Conservation (phyloP, 129 eudicot species). For the Flaveria trinervia region DNA sequence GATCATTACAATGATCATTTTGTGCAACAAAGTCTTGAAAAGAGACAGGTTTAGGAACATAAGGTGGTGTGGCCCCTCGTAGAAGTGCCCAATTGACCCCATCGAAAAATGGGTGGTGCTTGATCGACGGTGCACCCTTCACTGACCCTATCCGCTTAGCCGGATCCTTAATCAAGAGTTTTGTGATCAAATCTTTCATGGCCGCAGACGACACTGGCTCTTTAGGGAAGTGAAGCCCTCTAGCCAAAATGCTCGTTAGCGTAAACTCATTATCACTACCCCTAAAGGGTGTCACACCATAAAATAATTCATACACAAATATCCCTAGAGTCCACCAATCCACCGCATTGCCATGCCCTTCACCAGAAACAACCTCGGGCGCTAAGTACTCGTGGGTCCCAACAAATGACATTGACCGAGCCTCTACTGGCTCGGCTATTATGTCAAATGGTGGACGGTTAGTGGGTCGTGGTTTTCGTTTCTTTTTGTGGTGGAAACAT, state of each 20-base stretch:
- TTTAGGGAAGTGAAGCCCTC: constrained; percentile 71
- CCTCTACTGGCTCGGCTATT: constrained; percentile 69
- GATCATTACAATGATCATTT: constrained; percentile 41
- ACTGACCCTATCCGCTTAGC: constrained; percentile 63
- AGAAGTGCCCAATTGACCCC: constrained; percentile 79
- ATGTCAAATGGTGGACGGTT: constrained; percentile 42
- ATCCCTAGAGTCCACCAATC: constrained; percentile 90
- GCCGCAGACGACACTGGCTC: constrained; percentile 48
- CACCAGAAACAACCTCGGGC: constrained; percentile 68
- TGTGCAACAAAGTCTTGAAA: constrained; percentile 38
- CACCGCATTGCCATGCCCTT: constrained; percentile 83
- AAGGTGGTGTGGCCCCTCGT: constrained; percentile 66
- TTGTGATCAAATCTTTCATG: constrained; percentile 60
- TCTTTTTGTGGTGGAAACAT: constrained; percentile 39
- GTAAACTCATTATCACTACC: constrained; percentile 73
- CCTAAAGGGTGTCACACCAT: constrained; percentile 77
- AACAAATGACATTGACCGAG: constrained; percentile 81
- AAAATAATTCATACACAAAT: constrained; percentile 67
- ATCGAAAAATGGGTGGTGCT: constrained; percentile 59
- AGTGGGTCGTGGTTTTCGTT: constrained; percentile 26
- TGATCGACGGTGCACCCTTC: constrained; percentile 72
- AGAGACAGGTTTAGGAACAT: constrained; percentile 44
- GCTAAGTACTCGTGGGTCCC: constrained; percentile 87
- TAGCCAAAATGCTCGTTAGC: constrained; percentile 66
- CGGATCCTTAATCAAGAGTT: constrained; percentile 62